Base-by-base conservation (phyloP, 1,139 yeast species). In the Petasospora rhodanensis region DNA sequence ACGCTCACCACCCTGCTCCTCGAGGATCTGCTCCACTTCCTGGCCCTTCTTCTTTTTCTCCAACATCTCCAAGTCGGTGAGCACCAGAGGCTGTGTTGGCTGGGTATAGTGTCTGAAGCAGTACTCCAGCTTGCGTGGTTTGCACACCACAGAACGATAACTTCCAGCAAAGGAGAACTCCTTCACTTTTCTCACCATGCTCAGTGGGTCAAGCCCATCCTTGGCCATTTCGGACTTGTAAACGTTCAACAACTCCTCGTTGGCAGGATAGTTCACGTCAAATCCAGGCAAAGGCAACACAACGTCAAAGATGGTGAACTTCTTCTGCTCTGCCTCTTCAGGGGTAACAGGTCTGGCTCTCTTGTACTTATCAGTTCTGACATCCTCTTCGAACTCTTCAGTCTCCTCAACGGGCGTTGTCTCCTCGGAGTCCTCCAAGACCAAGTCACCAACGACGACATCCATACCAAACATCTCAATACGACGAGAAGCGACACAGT, bases 221-320 rank as follows among this genome's bases (percentile, higher is more conserved):
- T 70, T 63, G 3, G 70, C 73, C 98, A 93, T 91, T 14, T 75
- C 67, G 4, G 73, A 76, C 31, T 74, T 70, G 55, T 91, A 93
- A 1, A 76, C 74, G 26, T 77, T 67, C 45, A 65, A 67, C 35
- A 89, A 63, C 26, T 64, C 55, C 35, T 72, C 73, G 50, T 85
- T 82, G 13, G 68, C 62, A 4, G 99, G 98, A 52, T 93, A 93
- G 14, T 70, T 55, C 18, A 91, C 74, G 53, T 86, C 96, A 55
- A 76, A 86, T 0, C 99, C 99, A 3, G 99, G 98, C 2, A 95
- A 74, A 11, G 99, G 97, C 36, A 93, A 66, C 3, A 93, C 95
- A 24, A 91, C 70, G 57, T 93, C 97, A 51, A 72, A 80, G 26
- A 91, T 82, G 14, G 81, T 60, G 55, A 71, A 84, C 37, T 70